phyloP scores from a whole-genome alignment of 805 yeast genomes.

The Priceomyces haplophilus region DNA sequence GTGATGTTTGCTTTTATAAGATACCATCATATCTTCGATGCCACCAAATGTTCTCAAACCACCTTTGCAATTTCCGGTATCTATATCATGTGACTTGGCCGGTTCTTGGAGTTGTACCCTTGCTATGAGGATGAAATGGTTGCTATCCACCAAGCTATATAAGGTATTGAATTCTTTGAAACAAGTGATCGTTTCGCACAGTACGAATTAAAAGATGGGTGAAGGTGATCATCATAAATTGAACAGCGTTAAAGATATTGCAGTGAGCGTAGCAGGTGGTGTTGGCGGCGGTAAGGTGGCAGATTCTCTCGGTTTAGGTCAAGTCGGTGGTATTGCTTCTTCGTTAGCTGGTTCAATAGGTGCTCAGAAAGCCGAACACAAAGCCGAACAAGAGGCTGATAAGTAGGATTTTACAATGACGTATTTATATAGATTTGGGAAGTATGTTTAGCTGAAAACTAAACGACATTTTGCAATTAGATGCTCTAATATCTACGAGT shows the following conservation, averaged over 20 bases:
- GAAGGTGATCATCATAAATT: conserved; percentile 10
- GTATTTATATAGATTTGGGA: too few species aligned
- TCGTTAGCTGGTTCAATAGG: conserved; percentile 32
- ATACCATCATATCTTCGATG: too few species aligned
- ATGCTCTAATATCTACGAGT: too few species aligned
- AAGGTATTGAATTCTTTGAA: neutral
- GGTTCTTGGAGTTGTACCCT: too few species aligned
- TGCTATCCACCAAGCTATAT: neutral
- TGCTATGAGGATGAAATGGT: neutral
- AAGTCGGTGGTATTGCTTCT: conserved; percentile 32
- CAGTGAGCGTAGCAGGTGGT: conserved; percentile 36
- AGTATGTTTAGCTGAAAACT: too few species aligned
- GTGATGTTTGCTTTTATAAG: too few species aligned
- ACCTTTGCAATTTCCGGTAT: too few species aligned
- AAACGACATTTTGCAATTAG: too few species aligned
- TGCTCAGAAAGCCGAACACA: conserved; percentile 33
- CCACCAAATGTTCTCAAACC: too few species aligned
- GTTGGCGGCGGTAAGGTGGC: conserved; percentile 39
- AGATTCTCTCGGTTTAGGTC: conserved; percentile 28
- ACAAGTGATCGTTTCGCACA: too few species aligned
- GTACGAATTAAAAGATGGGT: conserved; percentile 6
- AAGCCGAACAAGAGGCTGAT: conserved; percentile 13
- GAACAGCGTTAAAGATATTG: conserved; percentile 27
- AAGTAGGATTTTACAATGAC: conserved; percentile 1
- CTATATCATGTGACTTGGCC: too few species aligned